Evolutionary conservation across 2,329 filamentous ascomycete genomes (phyloP), one percentile per base, ranked within the genome.

Genomic region (Boeremia lycopersici): DNA sequence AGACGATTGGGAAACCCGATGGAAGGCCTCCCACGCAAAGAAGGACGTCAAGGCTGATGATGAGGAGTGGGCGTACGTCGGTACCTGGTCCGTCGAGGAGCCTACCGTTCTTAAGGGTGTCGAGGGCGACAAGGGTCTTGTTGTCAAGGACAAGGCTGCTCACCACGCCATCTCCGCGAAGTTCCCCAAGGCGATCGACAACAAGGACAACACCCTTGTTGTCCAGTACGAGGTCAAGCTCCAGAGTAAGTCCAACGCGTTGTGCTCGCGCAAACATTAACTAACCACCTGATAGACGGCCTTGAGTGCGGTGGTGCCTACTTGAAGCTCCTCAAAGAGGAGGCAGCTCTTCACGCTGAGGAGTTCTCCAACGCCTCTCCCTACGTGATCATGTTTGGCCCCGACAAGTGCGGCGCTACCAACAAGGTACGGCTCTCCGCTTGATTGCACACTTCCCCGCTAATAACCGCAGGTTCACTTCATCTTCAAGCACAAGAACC

Each of bases 401-500:
- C 95, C 70, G 95, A 99, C 84, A 98, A 98, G 89, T 99, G 95
- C 78, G 95, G 95, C 78, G 86, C 91, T 76, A 98, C 91, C 79
- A 99, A 99, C 89, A 98, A 98, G 89, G 90, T 96, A 78, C 53
- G 74, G 43, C 3, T 2, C 8, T 41, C 8, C n/a, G 4, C 8
- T 23, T 5, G 33, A 29, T 19, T 3, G 47, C 49, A 61, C 51
- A 41, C 46, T 29, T 34, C 40, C 40, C 41, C 45, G 29, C 62
- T 73, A 46, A 76, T 52, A 43, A 8, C 28, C 40, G 31, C 47
- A 85, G 82, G 86, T 88, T 58, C 86, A 88, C 79, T 96, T 99
- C 82, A 99, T 99, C 79, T 96, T 99, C 87, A 95, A 96, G 81
- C 95, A 99, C 89, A 99, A 98, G 90, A 99, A 98, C 87, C 95